Conservation (phyloP, 768 basidiomycete species). For the Thelephora aurantiotincta region DNA sequence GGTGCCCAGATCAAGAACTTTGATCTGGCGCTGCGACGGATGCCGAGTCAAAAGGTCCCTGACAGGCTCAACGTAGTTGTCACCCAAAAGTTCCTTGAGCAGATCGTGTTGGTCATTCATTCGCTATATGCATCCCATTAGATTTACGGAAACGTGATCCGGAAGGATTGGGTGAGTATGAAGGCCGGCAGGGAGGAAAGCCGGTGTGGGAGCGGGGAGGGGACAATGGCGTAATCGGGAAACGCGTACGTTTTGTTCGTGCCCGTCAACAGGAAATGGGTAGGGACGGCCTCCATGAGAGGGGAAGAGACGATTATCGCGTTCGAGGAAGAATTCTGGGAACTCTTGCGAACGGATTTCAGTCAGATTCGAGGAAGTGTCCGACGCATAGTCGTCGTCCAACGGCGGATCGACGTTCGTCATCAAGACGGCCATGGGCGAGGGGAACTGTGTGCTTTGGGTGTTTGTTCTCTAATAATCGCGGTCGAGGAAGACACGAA, state of each 20-base stretch:
- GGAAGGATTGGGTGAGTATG: background rate
- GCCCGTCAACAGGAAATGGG: slow-evolving; percentile 57
- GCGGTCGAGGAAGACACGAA: background rate
- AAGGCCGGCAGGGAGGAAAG: background rate
- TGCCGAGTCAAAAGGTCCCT: slow-evolving; percentile 35
- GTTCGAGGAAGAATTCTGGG: slow-evolving; percentile 43
- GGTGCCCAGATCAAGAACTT: slow-evolving; percentile 60
- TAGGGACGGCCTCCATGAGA: slow-evolving; percentile 51
- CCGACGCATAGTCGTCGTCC: slow-evolving; percentile 23
- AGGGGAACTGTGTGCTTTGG: no score
- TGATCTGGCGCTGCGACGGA: background rate
- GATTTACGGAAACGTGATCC: background rate
- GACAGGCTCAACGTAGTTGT: slow-evolving; percentile 48
- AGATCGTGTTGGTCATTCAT: slow-evolving; percentile 34
- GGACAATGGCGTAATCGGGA: background rate
- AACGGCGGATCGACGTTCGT: background rate
- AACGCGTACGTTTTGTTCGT: slow-evolving; percentile 48
- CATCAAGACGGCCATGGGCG: no score
- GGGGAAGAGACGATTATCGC: slow-evolving; percentile 50
- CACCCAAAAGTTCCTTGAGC: slow-evolving; percentile 36
- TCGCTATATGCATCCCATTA: slow-evolving; percentile 25
- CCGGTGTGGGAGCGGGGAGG: background rate
- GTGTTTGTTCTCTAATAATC: background rate
- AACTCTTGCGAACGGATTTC: slow-evolving; percentile 42
- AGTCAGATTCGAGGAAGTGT: slow-evolving; percentile 27